Evolutionary conservation across 306 rosid genomes (phyloP).

Genomic region (Arachis hypogaea): DNA sequence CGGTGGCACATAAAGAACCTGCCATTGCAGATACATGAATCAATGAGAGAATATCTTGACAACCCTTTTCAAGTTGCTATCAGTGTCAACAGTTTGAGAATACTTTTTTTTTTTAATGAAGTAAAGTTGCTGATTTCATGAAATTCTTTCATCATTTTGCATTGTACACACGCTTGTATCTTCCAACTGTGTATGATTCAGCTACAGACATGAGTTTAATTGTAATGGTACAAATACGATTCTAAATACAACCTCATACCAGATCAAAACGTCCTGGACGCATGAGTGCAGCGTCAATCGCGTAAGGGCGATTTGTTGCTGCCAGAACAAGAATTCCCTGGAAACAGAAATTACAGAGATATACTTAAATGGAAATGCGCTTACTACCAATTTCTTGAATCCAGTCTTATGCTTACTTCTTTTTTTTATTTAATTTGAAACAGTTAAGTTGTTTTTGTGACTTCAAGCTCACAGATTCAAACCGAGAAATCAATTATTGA

Average conservation of each 20-base stretch:
- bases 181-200: not conserved
- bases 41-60: conserved; percentile 16
- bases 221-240: not conserved
- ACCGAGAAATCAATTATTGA: too few species aligned
- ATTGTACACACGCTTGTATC: conserved; percentile 1
- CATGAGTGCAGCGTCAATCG: conserved; percentile 88
- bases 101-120: not conserved
- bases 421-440: not conserved
- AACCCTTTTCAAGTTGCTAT: conserved; percentile 9
- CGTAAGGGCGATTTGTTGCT: conserved; percentile 94
- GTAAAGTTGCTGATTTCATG: not conserved
- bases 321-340: conserved; percentile 96
- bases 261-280: conserved; percentile 94
- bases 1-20: conserved; percentile 92
- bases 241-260: conserved; percentile 49
- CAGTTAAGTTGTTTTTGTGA: too few species aligned
- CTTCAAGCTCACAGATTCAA: too few species aligned
- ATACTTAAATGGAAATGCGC: conserved; percentile 23
- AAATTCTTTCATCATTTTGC: conserved; percentile 15
- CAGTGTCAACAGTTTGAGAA: conserved; percentile 1
- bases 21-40: conserved; percentile 34
- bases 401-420: conserved; percentile 5
- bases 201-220: conserved; percentile 3
- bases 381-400: conserved; percentile 29
- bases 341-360: conserved; percentile 17